These are phyloP conservation scores for Debaryomyces udenii DNA, from an alignment of 1,139 yeast genomes.

Conservation along the genomic window DNA sequence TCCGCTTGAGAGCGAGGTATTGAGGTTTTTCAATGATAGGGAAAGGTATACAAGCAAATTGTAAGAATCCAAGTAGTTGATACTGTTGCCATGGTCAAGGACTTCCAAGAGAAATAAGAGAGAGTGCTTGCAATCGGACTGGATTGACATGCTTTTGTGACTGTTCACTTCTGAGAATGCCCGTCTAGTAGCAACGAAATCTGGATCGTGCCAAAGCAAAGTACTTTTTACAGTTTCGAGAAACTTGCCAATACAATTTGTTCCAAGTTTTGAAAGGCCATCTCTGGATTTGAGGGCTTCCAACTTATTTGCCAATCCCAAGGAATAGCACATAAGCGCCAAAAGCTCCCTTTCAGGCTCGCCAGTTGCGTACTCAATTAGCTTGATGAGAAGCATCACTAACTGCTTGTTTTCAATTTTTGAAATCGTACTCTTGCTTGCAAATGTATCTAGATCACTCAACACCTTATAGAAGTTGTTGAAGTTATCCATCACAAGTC, in stretches of 20 bases:
- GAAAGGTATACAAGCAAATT: constrained; percentile 12
- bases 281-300: neutral
- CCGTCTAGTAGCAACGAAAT: neutral
- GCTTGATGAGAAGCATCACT: neutral
- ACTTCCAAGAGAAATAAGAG: constrained; percentile 26
- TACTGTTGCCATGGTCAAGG: constrained; percentile 28
- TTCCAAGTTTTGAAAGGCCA: constrained; percentile 1
- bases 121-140: constrained; percentile 9
- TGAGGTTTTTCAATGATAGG: constrained; percentile 11
- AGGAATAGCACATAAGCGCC: neutral
- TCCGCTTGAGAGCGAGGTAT: constrained; percentile 10
- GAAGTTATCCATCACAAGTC: neutral
- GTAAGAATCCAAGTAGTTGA: constrained; percentile 15
- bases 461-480: neutral
- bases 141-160: neutral
- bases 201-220: constrained; percentile 7
- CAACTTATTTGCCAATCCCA: neutral
- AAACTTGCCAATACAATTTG: constrained; percentile 9
- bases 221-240: constrained; percentile 5
- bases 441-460: neutral
- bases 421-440: neutral
- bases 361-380: neutral
- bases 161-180: neutral
- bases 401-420: constrained; percentile 1
- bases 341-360: constrained; percentile 2